phyloP scores from a whole-genome alignment of 2,329 filamentous ascomycete species.

The Pseudocercospora cruenta region DNA sequence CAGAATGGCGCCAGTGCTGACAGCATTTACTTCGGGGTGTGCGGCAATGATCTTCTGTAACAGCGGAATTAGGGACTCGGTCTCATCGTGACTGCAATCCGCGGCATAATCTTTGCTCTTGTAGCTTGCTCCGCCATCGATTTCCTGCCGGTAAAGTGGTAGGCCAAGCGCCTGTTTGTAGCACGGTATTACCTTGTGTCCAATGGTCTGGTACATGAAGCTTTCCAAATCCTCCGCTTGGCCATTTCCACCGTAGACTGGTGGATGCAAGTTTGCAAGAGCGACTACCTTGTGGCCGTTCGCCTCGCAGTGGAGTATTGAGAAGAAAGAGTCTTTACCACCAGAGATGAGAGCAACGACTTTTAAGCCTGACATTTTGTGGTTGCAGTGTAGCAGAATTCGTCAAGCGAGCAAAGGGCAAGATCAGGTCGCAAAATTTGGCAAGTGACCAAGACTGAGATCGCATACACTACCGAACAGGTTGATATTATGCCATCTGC shows the following conservation, averaged over 20 bases:
- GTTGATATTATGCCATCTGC: not conserved
- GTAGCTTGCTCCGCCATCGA: conserved; percentile 71
- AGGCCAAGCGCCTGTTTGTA: conserved; percentile 79
- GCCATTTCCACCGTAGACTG: conserved; percentile 28
- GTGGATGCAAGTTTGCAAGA: conserved; percentile 82
- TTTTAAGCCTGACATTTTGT: conserved; percentile 51
- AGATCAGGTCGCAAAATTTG: not conserved
- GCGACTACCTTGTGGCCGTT: conserved; percentile 86
- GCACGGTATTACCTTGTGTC: conserved; percentile 81
- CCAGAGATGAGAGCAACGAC: conserved; percentile 94
- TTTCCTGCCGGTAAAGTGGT: conserved; percentile 80
- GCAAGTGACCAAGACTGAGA: not conserved
- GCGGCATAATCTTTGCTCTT: conserved; percentile 70
- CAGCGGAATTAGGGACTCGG: conserved; percentile 80
- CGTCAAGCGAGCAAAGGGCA: not conserved
- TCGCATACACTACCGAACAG: not conserved
- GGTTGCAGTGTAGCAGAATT: not conserved
- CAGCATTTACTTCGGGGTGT: conserved; percentile 81
- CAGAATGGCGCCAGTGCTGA: conserved; percentile 88
- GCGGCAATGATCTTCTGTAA: conserved; percentile 66
- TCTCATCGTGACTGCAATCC: conserved; percentile 68
- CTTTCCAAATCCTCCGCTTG: conserved; percentile 75
- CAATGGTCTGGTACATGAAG: conserved; percentile 99
- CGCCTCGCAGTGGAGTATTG: conserved; percentile 82
- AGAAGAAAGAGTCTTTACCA: conserved; percentile 96